Base-by-base conservation (phyloP, 2,329 filamentous ascomycete species). In the Fusarium luffae region DNA sequence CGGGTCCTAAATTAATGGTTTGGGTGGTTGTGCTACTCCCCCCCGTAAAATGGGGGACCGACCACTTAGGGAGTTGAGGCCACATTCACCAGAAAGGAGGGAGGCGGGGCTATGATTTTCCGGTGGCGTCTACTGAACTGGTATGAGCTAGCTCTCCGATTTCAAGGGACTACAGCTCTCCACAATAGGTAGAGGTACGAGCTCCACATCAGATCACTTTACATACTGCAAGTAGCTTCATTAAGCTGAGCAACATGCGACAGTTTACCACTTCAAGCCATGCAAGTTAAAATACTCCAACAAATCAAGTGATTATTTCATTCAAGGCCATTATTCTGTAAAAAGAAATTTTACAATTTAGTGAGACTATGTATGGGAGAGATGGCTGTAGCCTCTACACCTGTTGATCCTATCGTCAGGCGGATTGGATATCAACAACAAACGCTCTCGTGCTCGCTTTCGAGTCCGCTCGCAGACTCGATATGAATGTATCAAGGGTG, bases 31-130 rank as follows among this genome's bases (percentile, higher is more conserved):
- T 65, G 47, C 42, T 52, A 65, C 57, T 66, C 44, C 37, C 56
- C 56, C 74, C 66, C 59, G 70, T 71, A 70, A 71, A 48, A 71
- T 69, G 64, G 69, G 66, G 65, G 54, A 52, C 41, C 37, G 49
- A 28, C 48, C 63, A 50, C 37, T 54, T 40, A 66, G 66, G 69
- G 73, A 80, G 78, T 82, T 82, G 77, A 82, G 81, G 81, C 81
- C 81, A 82, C 80, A 79, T 81, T 81, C 81, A 70, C 80, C 74
- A 79, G 76, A 80, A 80, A 77, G 66, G 64, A 68, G 59, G 69
- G 65, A 69, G 59, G 51, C 78, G 78, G 77, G 59, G 41, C 57
- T 80, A 79, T 63, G 55, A 77, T 81, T 73, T 66, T 81, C 79
- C 79, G 79, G 27, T 42, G 48, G 67, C 62, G 54, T 62, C 21